Evolutionary conservation across 768 basidiomycete genomes (phyloP).

Genomic region (Pisolithus albus): DNA sequence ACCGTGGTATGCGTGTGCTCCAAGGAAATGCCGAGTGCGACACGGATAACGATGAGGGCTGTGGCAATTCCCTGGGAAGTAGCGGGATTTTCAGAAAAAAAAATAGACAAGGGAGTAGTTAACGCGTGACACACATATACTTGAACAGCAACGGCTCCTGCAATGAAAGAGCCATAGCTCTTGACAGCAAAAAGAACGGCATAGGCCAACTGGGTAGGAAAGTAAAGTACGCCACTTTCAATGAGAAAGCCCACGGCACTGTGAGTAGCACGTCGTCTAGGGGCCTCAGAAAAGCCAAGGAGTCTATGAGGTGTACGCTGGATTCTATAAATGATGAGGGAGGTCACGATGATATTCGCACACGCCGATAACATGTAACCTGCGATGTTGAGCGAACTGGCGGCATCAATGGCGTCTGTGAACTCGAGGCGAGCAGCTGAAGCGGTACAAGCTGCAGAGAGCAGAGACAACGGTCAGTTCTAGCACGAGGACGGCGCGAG

Average conservation of each 20-base stretch:
- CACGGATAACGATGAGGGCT: slow-evolving; percentile 31
- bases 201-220: slow-evolving; percentile 33
- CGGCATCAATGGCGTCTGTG: too few relatives aligned
- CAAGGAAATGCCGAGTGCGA: slow-evolving; percentile 26
- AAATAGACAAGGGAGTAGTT: neutral
- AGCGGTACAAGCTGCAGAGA: slow-evolving; percentile 24
- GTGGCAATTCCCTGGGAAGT: slow-evolving; percentile 26
- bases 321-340: slow-evolving; percentile 35
- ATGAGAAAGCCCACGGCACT: slow-evolving; percentile 30
- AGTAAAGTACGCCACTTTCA: slow-evolving; percentile 35
- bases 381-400: too few relatives aligned
- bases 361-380: too few relatives aligned
- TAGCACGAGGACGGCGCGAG: neutral
- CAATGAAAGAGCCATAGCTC: slow-evolving; percentile 28
- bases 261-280: slow-evolving; percentile 11
- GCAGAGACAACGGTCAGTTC: neutral
- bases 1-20: slow-evolving; percentile 13
- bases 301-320: slow-evolving; percentile 21
- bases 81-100: neutral
- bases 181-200: slow-evolving; percentile 30
- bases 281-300: slow-evolving; percentile 3
- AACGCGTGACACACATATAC: slow-evolving; percentile 28
- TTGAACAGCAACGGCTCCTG: slow-evolving; percentile 32
- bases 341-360: slow-evolving; percentile 28
- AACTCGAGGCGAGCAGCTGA: slow-evolving; percentile 18